phyloP scores from a whole-genome alignment of 176 grass and related monocot species.

The Rhipidocladum racemiflorum region DNA sequence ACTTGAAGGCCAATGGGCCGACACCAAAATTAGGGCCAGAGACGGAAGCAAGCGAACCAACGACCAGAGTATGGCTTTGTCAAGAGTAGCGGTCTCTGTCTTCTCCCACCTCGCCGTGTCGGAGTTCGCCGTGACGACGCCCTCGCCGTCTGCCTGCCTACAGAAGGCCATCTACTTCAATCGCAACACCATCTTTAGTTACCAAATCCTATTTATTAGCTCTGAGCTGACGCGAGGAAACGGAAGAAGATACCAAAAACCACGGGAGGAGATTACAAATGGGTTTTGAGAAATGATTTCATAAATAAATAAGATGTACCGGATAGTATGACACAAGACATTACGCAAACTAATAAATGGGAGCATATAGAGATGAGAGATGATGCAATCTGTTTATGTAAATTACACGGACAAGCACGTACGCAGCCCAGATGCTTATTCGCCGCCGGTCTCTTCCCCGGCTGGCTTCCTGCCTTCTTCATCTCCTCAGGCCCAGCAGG shows the following conservation, averaged over 20 bases:
- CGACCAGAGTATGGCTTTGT: not conserved
- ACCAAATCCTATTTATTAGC: not conserved
- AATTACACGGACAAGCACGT: not conserved
- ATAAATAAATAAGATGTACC: not conserved
- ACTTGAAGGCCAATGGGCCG: not conserved
- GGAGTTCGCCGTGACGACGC: conserved; percentile 13
- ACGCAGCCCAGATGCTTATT: not conserved
- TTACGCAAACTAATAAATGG: not conserved
- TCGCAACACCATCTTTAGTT: conserved; percentile 54
- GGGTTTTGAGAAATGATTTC: not conserved
- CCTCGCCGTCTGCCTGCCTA: conserved; percentile 20
- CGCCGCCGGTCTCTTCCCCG: not conserved
- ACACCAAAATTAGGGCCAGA: not conserved
- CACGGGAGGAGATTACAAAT: not conserved
- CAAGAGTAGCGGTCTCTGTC: not conserved
- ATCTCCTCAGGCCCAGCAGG: conserved; percentile 55
- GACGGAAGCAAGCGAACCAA: not conserved
- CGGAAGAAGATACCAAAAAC: not conserved
- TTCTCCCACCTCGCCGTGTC: conserved; percentile 32
- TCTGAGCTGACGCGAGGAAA: not conserved
- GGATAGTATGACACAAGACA: not conserved
- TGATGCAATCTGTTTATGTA: not conserved
- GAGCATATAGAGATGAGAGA: not conserved
- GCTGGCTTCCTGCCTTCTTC: not conserved
- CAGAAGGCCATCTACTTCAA: conserved; percentile 72